phyloP scores from a whole-genome alignment of 225 moss, liverwort and hornwort genomes.

The Bryoerythrophyllum caledonicum region DNA sequence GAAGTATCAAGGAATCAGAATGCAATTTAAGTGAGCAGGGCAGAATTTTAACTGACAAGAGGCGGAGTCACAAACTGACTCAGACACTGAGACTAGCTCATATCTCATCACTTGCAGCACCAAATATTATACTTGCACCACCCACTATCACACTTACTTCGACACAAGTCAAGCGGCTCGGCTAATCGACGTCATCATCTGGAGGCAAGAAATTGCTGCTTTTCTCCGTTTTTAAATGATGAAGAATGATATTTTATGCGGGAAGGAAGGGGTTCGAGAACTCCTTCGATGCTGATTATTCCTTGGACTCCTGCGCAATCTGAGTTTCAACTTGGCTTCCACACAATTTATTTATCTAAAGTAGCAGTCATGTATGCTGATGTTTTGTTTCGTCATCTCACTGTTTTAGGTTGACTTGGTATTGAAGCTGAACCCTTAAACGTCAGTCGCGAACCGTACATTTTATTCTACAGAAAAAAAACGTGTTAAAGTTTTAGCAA shows the following conservation, averaged over 20 bases:
- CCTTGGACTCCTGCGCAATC: neutral
- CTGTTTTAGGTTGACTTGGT: too few species aligned
- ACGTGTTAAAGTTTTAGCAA: too few species aligned
- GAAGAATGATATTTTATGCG: neutral
- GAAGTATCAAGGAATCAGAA: neutral
- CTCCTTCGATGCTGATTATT: neutral
- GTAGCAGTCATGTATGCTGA: too few species aligned
- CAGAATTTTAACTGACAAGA: neutral
- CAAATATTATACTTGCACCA: neutral
- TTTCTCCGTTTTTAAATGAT: neutral
- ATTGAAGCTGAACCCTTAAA: too few species aligned
- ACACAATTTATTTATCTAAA: too few species aligned
- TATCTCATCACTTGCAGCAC: neutral
- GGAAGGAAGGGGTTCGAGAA: neutral
- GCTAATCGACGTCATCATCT: neutral
- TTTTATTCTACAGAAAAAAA: too few species aligned
- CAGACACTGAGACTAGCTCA: neutral
- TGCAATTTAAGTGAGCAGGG: too few species aligned
- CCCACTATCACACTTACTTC: neutral
- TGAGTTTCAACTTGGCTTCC: too few species aligned
- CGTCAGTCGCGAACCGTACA: too few species aligned
- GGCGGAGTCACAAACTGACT: neutral
- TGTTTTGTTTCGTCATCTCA: too few species aligned
- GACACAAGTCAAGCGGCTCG: constrained; percentile 5
- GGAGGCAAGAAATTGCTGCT: neutral